These are phyloP conservation scores for Fusarium sp. DNA, from an alignment of 2,329 filamentous ascomycete species.

Conservation along the genomic window DNA sequence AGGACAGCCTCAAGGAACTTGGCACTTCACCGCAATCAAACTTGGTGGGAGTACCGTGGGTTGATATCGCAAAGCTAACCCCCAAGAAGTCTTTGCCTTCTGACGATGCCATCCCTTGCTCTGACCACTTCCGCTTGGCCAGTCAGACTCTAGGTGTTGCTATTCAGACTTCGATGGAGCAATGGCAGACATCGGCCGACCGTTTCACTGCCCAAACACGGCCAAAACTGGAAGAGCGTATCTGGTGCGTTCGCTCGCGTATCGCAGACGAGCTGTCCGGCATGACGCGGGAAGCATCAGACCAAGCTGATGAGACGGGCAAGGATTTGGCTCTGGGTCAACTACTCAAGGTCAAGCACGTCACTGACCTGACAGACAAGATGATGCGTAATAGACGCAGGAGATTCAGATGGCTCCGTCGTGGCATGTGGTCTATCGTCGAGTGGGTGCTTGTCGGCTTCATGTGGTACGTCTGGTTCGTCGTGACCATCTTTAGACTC, in stretches of 20 bases:
- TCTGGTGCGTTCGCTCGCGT: slow-evolving; percentile 63
- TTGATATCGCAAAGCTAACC: slow-evolving; percentile 61
- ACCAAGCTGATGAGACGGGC: slow-evolving; percentile 84
- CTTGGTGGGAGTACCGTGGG: slow-evolving; percentile 55
- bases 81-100: slow-evolving; percentile 53
- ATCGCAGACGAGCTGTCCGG: slow-evolving; percentile 69
- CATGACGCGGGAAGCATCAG: slow-evolving; percentile 76
- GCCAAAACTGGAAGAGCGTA: slow-evolving; percentile 64
- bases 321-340: slow-evolving; percentile 83
- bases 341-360: slow-evolving; percentile 83
- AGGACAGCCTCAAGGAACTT: slow-evolving; percentile 31
- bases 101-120: slow-evolving; percentile 57
- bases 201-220: slow-evolving; percentile 71
- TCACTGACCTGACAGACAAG: slow-evolving; percentile 84
- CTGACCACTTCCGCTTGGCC: slow-evolving; percentile 66
- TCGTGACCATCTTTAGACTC: slow-evolving; percentile 83
- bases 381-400: slow-evolving; percentile 78
- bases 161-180: slow-evolving; percentile 63
- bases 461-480: slow-evolving; percentile 95
- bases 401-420: slow-evolving; percentile 79
- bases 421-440: slow-evolving; percentile 83
- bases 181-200: slow-evolving; percentile 73
- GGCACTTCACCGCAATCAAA: slow-evolving; percentile 45
- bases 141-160: slow-evolving; percentile 66
- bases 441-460: slow-evolving; percentile 91